Conservation (phyloP, 2,329 filamentous ascomycete genomes). For the Exophiala phaeomuriformis region DNA sequence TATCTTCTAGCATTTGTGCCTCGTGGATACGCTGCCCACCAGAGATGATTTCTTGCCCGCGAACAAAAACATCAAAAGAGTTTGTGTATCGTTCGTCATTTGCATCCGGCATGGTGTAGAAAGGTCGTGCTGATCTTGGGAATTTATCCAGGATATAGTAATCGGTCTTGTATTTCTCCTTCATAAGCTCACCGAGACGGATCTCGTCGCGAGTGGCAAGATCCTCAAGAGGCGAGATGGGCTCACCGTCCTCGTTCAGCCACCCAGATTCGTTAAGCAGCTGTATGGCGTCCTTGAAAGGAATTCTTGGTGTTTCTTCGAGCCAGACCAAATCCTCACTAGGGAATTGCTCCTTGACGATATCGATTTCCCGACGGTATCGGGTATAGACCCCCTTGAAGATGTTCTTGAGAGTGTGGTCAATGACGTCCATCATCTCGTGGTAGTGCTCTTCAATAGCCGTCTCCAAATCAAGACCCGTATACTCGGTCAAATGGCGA, state of each 20-base stretch:
- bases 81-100: constrained; percentile 69
- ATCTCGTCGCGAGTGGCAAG: constrained; percentile 81
- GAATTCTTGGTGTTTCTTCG: constrained; percentile 73
- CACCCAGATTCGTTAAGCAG: constrained; percentile 74
- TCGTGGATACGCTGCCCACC: constrained; percentile 92
- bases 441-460: constrained; percentile 81
- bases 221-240: constrained; percentile 66
- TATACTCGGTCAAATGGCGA: constrained; percentile 89
- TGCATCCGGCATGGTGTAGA: constrained; percentile 82
- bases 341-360: constrained; percentile 76
- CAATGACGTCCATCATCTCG: constrained; percentile 72
- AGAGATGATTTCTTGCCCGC: constrained; percentile 85
- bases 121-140: constrained; percentile 72
- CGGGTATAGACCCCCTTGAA: constrained; percentile 63
- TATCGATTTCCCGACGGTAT: constrained; percentile 65
- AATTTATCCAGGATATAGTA: constrained; percentile 96
- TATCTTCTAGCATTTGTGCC: constrained; percentile 62
- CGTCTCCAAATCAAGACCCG: constrained; percentile 90
- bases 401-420: constrained; percentile 73
- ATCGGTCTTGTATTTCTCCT: constrained; percentile 78
- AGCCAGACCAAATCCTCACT: constrained; percentile 81
- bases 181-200: constrained; percentile 72
- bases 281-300: constrained; percentile 70
- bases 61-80: constrained; percentile 90
- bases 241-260: constrained; percentile 68